A percentile compares a stretch with the other conserved stretches of the same genome.
Evolutionary conservation across 2,329 filamentous ascomycete genomes (phyloP).

Genomic region (Talaromyces sp.): DNA sequence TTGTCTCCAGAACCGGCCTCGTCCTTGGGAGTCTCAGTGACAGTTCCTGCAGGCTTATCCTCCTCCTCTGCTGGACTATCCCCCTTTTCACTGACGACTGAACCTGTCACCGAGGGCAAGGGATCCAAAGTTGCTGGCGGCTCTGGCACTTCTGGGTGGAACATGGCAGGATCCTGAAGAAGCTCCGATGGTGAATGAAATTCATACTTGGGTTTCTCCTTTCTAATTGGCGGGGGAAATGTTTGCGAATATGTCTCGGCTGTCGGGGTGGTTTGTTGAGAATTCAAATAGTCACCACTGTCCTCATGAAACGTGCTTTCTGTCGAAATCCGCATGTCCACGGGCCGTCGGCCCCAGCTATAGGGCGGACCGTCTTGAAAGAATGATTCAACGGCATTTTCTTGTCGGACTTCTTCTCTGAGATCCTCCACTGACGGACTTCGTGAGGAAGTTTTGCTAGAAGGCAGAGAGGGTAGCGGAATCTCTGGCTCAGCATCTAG

Average conservation of each 20-base stretch:
- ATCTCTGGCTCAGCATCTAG: constrained; percentile 35
- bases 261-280: constrained; percentile 64
- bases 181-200: constrained; percentile 45
- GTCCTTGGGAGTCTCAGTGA: neutral
- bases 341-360: constrained; percentile 20
- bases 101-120: constrained; percentile 28
- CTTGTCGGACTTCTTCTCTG: constrained; percentile 12
- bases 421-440: constrained; percentile 42
- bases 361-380: constrained; percentile 25
- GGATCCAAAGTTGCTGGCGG: constrained; percentile 17
- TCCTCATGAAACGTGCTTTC: constrained; percentile 25
- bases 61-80: constrained; percentile 15
- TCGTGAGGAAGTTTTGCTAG: constrained; percentile 45
- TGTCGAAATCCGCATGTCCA: constrained; percentile 29
- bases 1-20: constrained; percentile 11
- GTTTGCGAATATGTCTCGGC: constrained; percentile 44
- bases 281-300: constrained; percentile 49
- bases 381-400: constrained; percentile 14
- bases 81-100: constrained; percentile 20
- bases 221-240: constrained; percentile 19
- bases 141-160: constrained; percentile 19
- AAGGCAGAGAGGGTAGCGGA: constrained; percentile 46
- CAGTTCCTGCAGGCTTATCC: neutral
- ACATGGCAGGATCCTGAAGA: constrained; percentile 30
- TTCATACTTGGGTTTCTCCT: constrained; percentile 39